A percentile compares a stretch with the other conserved stretches of the same genome.
phyloP scores from a whole-genome alignment of 768 basidiomycete genomes.

The Grammothele lineata region DNA sequence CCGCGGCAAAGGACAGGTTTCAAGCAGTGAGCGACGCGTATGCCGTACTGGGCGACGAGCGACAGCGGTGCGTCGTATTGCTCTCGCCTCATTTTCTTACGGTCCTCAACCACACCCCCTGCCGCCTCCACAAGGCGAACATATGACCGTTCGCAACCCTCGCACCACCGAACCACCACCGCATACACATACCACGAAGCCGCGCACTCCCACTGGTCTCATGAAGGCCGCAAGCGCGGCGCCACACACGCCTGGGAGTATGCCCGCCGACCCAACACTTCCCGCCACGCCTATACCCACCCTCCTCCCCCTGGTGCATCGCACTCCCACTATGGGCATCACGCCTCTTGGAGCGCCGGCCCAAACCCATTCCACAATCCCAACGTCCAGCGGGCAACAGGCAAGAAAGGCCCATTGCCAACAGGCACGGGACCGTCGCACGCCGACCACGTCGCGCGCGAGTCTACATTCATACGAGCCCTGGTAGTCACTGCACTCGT shows the following conservation, averaged over 20 bases:
- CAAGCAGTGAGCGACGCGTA: conserved; percentile 47
- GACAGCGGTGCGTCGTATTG: conserved; percentile 33
- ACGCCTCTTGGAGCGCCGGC: conserved; percentile 4
- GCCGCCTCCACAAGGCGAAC: conserved; percentile 27
- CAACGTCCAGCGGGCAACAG: conserved; percentile 25
- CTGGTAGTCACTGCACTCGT: conserved; percentile 26
- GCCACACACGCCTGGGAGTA: conserved; percentile 37
- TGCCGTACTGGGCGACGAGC: conserved; percentile 39
- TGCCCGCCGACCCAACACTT: conserved; percentile 15
- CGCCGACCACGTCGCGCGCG: conserved; percentile 17
- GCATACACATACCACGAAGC: conserved; percentile 12
- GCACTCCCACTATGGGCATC: conserved; percentile 5
- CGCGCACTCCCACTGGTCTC: conserved; percentile 7
- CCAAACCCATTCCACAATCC: conserved; percentile 24
- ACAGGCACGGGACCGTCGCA: conserved; percentile 6
- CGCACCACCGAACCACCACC: conserved; percentile 1
- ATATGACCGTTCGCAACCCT: conserved; percentile 29
- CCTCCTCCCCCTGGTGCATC: conserved; percentile 10
- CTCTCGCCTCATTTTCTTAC: neutral
- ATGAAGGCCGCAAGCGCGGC: conserved; percentile 29
- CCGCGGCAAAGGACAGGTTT: conserved; percentile 35
- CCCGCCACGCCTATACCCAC: conserved; percentile 9
- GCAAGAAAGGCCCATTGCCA: conserved; percentile 5
- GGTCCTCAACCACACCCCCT: neutral
- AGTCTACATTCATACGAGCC: conserved; percentile 20